Evolutionary conservation across 768 basidiomycete species (phyloP).

Genomic region (Psilocybe tampanensis): DNA sequence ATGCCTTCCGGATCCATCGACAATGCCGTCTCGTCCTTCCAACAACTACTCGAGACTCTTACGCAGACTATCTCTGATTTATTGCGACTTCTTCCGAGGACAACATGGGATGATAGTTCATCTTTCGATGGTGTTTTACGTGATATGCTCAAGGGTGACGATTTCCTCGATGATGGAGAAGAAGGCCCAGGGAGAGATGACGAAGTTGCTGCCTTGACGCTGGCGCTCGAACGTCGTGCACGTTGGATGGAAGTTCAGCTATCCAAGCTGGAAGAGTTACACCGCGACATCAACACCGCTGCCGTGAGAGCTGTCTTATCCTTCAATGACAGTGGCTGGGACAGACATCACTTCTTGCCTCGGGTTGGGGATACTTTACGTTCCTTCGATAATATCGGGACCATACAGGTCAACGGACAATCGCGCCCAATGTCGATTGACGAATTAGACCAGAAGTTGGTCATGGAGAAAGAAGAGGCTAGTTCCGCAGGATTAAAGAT

Average conservation of each 20-base stretch:
- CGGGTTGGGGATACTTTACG: conserved; percentile 67
- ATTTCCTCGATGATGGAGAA: conserved; percentile 78
- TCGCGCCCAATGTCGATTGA: conserved; percentile 60
- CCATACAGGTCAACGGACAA: conserved; percentile 50
- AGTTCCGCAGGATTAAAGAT: conserved; percentile 76
- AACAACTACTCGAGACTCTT: conserved; percentile 84
- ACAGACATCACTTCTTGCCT: conserved; percentile 67
- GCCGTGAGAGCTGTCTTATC: conserved; percentile 81
- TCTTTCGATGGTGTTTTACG: conserved; percentile 85
- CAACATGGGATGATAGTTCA: conserved; percentile 89
- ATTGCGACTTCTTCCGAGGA: conserved; percentile 81
- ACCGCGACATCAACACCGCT: conserved; percentile 88
- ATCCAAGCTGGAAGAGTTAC: conserved; percentile 85
- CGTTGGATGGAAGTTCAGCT: conserved; percentile 93
- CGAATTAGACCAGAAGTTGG: conserved; percentile 76
- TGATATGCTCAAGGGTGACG: conserved; percentile 89
- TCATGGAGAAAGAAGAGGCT: conserved; percentile 70
- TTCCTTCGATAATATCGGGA: conserved; percentile 69
- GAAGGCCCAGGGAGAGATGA: conserved; percentile 71
- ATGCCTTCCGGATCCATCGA: conserved; percentile 90
- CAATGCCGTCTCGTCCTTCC: conserved; percentile 87
- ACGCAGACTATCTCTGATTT: conserved; percentile 91
- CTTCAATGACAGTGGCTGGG: conserved; percentile 89
- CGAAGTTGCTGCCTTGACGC: conserved; percentile 81
- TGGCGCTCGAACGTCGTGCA: conserved; percentile 86